Evolutionary conservation across 345 rosid species (phyloP).

Genomic region (sweet orange (Citrus sinensis)): DNA sequence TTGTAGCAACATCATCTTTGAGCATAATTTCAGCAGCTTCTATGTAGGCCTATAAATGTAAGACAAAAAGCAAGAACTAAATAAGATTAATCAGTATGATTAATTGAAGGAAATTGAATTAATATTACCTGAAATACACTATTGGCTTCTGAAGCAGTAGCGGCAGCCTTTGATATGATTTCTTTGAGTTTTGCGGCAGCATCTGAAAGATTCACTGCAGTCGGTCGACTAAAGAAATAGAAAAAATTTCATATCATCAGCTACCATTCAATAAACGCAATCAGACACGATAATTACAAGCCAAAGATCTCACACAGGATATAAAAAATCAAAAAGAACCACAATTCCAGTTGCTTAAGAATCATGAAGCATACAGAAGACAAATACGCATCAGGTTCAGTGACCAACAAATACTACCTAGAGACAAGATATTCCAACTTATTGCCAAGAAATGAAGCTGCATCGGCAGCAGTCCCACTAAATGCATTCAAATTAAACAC

Average conservation of each 20-base stretch:
- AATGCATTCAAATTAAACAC: conserved; percentile 54
- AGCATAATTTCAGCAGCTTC: conserved; percentile 90
- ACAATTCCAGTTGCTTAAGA: neutral
- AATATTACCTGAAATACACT: conserved; percentile 55
- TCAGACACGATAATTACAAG: neutral
- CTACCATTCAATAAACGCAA: neutral
- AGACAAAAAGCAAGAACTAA: conserved; percentile 5
- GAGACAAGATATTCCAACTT: conserved; percentile 88
- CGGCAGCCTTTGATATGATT: conserved; percentile 46
- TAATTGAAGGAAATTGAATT: neutral
- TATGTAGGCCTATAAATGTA: conserved; percentile 52
- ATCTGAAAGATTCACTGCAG: conserved; percentile 92
- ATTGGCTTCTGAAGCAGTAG: conserved; percentile 32
- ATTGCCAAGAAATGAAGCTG: conserved; percentile 45
- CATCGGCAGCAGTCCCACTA: conserved; percentile 51
- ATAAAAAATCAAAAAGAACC: neutral
- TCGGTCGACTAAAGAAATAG: conserved; percentile 68
- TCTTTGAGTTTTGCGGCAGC: conserved; percentile 82
- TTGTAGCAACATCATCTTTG: conserved; percentile 83
- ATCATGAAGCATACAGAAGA: neutral
- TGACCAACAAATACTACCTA: conserved; percentile 34
- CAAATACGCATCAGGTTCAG: neutral
- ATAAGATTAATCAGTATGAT: neutral
- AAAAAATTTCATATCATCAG: conserved; percentile 3
- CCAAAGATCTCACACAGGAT: neutral